Evolutionary conservation across 805 yeast species (phyloP).

Genomic region (Priceomyces castillae): DNA sequence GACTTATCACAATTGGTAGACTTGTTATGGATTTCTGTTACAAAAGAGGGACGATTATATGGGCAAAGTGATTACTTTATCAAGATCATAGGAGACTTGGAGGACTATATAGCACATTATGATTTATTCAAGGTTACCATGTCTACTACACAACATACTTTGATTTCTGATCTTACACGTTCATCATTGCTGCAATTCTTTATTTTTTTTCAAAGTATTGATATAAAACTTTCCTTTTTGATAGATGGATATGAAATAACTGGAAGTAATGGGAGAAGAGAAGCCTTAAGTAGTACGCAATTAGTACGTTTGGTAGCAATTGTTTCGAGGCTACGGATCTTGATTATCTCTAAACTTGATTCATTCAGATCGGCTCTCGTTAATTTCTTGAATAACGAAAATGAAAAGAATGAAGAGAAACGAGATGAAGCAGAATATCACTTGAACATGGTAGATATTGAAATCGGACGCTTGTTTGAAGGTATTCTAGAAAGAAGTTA

Average conservation of each 20-base stretch:
- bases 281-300: constrained; percentile 29
- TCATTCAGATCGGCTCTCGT: constrained; percentile 10
- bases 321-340: constrained; percentile 29
- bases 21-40: constrained; percentile 33
- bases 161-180: constrained; percentile 7
- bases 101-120: constrained; percentile 36
- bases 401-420: neutral
- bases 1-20: constrained; percentile 28
- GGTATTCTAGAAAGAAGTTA: constrained; percentile 34
- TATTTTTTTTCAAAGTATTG: constrained; percentile 28
- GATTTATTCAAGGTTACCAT: constrained; percentile 12
- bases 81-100: constrained; percentile 35
- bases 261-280: constrained; percentile 2
- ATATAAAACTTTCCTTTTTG: constrained; percentile 28
- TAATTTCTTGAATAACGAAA: constrained; percentile 2
- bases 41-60: constrained; percentile 19
- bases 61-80: constrained; percentile 38
- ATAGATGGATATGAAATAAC: constrained; percentile 28
- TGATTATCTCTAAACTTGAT: constrained; percentile 27
- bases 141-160: neutral
- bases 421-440: constrained; percentile 8
- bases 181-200: constrained; percentile 20
- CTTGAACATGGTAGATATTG: constrained; percentile 29
- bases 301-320: constrained; percentile 32
- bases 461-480: constrained; percentile 37